Evolutionary conservation across 352 stramenopile genomes (phyloP).

Genomic region (Phytophthora cryptogea): DNA sequence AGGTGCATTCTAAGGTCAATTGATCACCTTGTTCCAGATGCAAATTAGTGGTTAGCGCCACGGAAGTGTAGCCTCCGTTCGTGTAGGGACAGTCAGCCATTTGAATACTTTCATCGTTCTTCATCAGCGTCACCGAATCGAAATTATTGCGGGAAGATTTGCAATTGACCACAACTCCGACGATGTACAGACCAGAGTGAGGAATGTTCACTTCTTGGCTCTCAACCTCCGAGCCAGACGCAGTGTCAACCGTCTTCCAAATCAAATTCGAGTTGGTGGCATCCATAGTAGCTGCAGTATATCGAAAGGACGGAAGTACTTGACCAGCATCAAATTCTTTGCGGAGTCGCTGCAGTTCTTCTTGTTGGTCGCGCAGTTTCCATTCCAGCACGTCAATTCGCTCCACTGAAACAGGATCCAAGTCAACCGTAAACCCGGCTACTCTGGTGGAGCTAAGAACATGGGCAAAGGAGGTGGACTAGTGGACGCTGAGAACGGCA

Average conservation of each 20-base stretch:
- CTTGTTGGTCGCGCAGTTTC: conserved; percentile 15
- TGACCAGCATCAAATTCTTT: neutral
- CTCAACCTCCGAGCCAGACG: neutral
- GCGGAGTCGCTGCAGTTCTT: neutral
- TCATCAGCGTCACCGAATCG: neutral
- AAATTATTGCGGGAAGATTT: neutral
- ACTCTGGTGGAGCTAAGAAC: conserved; percentile 7
- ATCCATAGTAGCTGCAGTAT: neutral
- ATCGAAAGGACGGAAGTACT: neutral
- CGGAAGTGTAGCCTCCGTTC: neutral
- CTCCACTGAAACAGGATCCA: conserved; percentile 20
- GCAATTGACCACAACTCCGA: neutral
- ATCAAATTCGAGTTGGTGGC: neutral
- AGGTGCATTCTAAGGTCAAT: no score
- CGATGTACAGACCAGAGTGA: neutral
- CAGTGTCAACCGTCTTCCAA: neutral
- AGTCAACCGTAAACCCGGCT: conserved; percentile 20
- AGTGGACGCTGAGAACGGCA: no score
- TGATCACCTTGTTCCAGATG: no score
- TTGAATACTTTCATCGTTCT: neutral
- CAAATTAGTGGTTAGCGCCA: no score
- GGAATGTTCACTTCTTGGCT: neutral
- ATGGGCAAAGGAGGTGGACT: no score
- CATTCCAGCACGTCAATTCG: conserved; percentile 24
- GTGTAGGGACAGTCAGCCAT: neutral